Conservation (phyloP, 495 filamentous ascomycete species). For the Aspergillus diversus region DNA sequence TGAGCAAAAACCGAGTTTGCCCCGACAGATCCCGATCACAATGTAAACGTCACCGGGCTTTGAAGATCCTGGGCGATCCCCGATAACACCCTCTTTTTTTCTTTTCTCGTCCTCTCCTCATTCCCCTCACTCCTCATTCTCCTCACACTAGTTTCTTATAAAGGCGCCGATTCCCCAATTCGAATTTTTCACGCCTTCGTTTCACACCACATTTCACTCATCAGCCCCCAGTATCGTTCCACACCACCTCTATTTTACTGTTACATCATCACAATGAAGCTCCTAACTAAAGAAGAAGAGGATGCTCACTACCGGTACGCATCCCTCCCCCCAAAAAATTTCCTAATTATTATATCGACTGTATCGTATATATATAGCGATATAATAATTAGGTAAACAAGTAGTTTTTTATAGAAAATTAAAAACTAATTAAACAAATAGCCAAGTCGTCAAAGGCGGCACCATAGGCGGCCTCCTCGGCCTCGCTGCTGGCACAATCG, state of each 20-base stretch:
- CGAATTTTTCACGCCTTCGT: not conserved
- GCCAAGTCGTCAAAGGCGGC: constrained; percentile 78
- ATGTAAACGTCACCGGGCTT: constrained; percentile 37
- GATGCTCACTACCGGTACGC: constrained; percentile 62
- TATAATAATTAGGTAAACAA: no score
- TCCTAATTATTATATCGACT: not conserved
- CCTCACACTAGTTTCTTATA: not conserved
- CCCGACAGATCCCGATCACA: constrained; percentile 26
- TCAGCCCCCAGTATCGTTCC: not conserved
- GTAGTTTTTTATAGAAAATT: constrained; percentile 20
- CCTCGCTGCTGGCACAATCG: constrained; percentile 62
- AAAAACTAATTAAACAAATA: constrained; percentile 28
- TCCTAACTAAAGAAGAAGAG: constrained; percentile 94
- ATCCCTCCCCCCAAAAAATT: not conserved
- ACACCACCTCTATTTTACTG: no score
- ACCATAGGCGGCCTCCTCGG: constrained; percentile 69
- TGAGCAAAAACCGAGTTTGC: constrained; percentile 28
- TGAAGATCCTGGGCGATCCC: constrained; percentile 12
- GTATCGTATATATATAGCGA: no score
- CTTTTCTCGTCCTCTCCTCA: not conserved
- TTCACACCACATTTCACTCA: not conserved
- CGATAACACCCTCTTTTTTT: constrained; percentile 10
- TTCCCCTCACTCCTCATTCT: not conserved
- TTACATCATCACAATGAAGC: constrained; percentile 63
- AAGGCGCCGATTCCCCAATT: not conserved